These are phyloP conservation scores for Monosporascus sp. DNA, from an alignment of 2,329 filamentous ascomycete genomes.

Conservation along the genomic window DNA sequence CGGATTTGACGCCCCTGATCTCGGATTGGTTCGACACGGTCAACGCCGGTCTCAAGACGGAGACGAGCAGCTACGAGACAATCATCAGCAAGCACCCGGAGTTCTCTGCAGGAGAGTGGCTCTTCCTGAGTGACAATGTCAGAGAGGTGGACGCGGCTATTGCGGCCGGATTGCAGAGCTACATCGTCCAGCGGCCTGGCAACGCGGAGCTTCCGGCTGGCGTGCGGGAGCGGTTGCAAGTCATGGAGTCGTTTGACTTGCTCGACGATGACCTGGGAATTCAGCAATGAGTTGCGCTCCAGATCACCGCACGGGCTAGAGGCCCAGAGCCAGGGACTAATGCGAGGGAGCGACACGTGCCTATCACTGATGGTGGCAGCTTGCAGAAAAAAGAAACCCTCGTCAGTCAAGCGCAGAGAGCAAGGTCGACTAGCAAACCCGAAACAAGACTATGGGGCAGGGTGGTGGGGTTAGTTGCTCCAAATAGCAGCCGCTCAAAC, in stretches of 20 bases:
- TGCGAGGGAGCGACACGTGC: background rate
- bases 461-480: too few species aligned
- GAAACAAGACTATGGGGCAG: too few species aligned
- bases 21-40: constrained; percentile 73
- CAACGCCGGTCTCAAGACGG: constrained; percentile 71
- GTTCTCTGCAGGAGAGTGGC: constrained; percentile 47
- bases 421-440: too few species aligned
- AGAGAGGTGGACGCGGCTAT: constrained; percentile 61
- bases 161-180: constrained; percentile 56
- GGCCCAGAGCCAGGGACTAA: constrained; percentile 5
- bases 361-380: too few species aligned
- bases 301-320: background rate
- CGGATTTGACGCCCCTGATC: constrained; percentile 56
- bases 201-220: constrained; percentile 58
- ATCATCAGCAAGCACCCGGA: constrained; percentile 50
- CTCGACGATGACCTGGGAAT: constrained; percentile 17
- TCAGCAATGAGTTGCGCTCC: constrained; percentile 5
- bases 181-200: constrained; percentile 61
- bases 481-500: too few species aligned
- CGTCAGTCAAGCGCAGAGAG: too few species aligned
- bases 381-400: too few species aligned
- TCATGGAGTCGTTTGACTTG: constrained; percentile 25
- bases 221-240: constrained; percentile 30
- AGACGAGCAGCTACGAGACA: constrained; percentile 59
- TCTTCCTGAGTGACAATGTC: constrained; percentile 80